Percentiles rank a stretch among this genome's conserved stretches.
These are phyloP conservation scores for Arthonia radiata DNA, from an alignment of 495 filamentous ascomycete species.

Conservation along the genomic window DNA sequence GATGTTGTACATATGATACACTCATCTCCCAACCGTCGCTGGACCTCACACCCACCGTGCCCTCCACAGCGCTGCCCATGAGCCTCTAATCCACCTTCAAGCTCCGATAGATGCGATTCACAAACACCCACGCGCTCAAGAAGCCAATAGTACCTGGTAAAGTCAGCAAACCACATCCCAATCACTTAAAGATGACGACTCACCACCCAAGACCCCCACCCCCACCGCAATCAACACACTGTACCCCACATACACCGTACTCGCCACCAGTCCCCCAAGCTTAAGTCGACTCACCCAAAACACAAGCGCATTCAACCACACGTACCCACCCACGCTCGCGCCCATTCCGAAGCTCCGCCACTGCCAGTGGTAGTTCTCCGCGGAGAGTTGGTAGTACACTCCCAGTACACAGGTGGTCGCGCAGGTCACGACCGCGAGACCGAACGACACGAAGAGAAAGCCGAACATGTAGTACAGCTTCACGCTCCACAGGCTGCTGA, in stretches of 20 bases:
- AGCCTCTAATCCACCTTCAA: constrained; percentile 94
- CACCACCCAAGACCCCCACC: constrained; percentile 84
- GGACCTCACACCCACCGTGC: too few species aligned
- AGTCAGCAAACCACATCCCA: constrained; percentile 5
- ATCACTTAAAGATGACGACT: constrained; percentile 11
- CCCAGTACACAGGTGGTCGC: constrained; percentile 78
- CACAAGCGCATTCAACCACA: constrained; percentile 66
- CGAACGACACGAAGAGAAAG: constrained; percentile 93
- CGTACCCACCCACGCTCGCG: constrained; percentile 67
- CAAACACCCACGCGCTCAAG: constrained; percentile 82
- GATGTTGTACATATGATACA: too few species aligned
- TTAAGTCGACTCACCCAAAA: constrained; percentile 73
- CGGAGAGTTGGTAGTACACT: constrained; percentile 83
- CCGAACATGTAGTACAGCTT: constrained; percentile 99
- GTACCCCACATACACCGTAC: constrained; percentile 83
- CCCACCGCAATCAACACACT: constrained; percentile 68
- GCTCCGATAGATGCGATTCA: constrained; percentile 75
- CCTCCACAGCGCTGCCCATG: too few species aligned
- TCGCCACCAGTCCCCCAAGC: constrained; percentile 60
- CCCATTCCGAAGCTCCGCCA: constrained; percentile 82
- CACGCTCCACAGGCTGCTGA: constrained; percentile 90
- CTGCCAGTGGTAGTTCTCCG: constrained; percentile 97
- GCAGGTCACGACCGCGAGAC: constrained; percentile 87
- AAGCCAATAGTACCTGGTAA: constrained; percentile 70
- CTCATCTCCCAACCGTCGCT: too few species aligned